A percentile compares a stretch with the other conserved stretches of the same genome.
phyloP scores from a whole-genome alignment of 1,284 basidiomycete species.

The Peniophora sp. region DNA sequence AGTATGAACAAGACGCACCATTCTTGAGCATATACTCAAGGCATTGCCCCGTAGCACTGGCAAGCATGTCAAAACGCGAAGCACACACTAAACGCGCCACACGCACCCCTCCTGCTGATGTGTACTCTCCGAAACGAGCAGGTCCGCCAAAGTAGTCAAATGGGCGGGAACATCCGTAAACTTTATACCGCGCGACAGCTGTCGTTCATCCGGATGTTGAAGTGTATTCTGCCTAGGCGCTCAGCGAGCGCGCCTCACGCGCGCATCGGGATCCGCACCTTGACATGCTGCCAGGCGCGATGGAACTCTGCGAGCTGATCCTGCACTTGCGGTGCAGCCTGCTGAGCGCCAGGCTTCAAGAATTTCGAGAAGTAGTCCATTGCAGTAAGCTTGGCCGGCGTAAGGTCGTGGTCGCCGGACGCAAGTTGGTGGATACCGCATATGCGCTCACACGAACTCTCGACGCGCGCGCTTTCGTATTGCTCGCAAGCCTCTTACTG shows the following conservation, averaged over 20 bases:
- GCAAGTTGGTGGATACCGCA: not conserved
- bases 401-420: not conserved
- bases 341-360: constrained; percentile 44
- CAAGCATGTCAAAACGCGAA: not conserved
- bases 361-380: constrained; percentile 87
- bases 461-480: too few relatives aligned
- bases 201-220: constrained; percentile 73
- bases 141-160: constrained; percentile 80
- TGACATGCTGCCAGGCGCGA: constrained; percentile 64
- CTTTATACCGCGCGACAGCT: constrained; percentile 72
- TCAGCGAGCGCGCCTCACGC: not conserved
- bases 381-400: not conserved
- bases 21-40: constrained; percentile 90
- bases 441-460: not conserved
- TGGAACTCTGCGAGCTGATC: constrained; percentile 69
- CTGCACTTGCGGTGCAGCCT: constrained; percentile 41
- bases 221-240: constrained; percentile 52
- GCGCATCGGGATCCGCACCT: constrained; percentile 33
- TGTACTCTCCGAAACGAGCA: constrained; percentile 81
- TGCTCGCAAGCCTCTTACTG: too few relatives aligned
- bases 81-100: constrained; percentile 2
- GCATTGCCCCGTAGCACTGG: constrained; percentile 76
- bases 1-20: constrained; percentile 35
- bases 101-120: constrained; percentile 79
- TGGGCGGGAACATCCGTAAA: constrained; percentile 76